Percentiles rank a stretch among this genome's conserved stretches.
These are phyloP conservation scores for Zygosaccharomyces pseudorouxii DNA, from an alignment of 805 yeast genomes.

Conservation along the genomic window DNA sequence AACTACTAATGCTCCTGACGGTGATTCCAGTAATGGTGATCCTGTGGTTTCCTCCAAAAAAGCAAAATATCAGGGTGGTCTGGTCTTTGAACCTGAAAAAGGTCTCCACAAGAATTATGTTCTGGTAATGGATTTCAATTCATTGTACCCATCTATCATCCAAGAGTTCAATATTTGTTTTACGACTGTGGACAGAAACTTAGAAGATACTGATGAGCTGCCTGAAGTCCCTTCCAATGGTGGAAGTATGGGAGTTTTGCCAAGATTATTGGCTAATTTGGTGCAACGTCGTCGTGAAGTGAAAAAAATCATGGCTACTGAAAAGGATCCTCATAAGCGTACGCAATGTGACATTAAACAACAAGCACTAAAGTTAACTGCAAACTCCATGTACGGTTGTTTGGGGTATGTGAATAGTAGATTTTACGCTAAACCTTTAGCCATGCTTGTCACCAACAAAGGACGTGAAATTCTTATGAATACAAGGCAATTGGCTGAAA, in stretches of 20 bases:
- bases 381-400: conserved; percentile 99
- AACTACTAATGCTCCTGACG: conserved; percentile 27
- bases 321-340: conserved; percentile 57
- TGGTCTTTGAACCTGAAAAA: conserved; percentile 94
- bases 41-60: conserved; percentile 51
- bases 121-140: conserved; percentile 96
- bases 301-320: conserved; percentile 74
- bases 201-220: conserved; percentile 51
- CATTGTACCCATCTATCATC: conserved; percentile 92
- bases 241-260: conserved; percentile 73
- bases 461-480: conserved; percentile 94
- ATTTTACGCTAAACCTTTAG: conserved; percentile 92
- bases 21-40: conserved; percentile 35
- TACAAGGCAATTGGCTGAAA: conserved; percentile 88
- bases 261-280: conserved; percentile 72
- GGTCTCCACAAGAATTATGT: conserved; percentile 87
- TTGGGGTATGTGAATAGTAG: conserved; percentile 87
- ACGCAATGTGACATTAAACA: conserved; percentile 93
- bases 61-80: conserved; percentile 84
- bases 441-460: conserved; percentile 89
- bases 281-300: conserved; percentile 93
- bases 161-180: conserved; percentile 97
- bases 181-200: conserved; percentile 79
- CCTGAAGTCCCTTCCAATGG: conserved; percentile 64
- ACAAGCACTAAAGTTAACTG: conserved; percentile 92